Percentiles rank a stretch among this genome's conserved stretches.
phyloP scores from a whole-genome alignment of 2,329 filamentous ascomycete genomes.

The Passalora sequoiae region DNA sequence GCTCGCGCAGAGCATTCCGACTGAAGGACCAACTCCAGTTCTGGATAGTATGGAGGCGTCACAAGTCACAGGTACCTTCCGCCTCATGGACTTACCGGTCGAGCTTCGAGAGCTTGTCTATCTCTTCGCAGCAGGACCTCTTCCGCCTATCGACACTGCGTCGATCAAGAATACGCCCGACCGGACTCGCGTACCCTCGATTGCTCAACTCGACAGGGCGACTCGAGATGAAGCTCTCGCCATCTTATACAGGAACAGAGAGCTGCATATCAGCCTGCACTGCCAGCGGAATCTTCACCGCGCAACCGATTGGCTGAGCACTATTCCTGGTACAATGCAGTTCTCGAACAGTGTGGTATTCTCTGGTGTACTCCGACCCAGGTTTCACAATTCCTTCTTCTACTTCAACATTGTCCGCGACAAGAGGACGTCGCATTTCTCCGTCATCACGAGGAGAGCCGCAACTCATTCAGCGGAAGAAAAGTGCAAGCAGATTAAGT shows the following conservation, averaged over 20 bases:
- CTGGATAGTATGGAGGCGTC: no score
- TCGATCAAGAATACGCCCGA: constrained; percentile 9
- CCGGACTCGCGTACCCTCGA: constrained; percentile 3
- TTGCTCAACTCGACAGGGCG: constrained; percentile 6
- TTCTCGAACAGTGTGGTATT: background rate
- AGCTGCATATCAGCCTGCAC: constrained; percentile 10
- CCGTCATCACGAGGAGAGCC: background rate
- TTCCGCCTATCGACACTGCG: constrained; percentile 12
- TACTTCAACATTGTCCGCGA: background rate
- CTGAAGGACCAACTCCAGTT: no score
- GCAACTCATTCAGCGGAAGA: background rate
- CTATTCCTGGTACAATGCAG: background rate
- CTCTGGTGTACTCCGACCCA: background rate
- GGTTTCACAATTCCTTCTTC: background rate
- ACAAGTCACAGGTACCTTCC: no score
- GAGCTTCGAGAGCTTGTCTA: constrained; percentile 11
- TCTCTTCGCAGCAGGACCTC: constrained; percentile 2
- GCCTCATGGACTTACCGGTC: constrained; percentile 1
- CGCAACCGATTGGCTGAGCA: constrained; percentile 3
- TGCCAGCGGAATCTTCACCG: constrained; percentile 7
- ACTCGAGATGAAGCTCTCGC: constrained; percentile 8
- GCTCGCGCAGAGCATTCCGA: no score
- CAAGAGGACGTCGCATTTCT: background rate
- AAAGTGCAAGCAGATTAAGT: background rate
- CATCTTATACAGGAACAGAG: constrained; percentile 12